A percentile compares a stretch with the other conserved stretches of the same genome.
These are phyloP conservation scores for Nyssa sinensis DNA, from an alignment of 148 eudicot species.

Conservation along the genomic window DNA sequence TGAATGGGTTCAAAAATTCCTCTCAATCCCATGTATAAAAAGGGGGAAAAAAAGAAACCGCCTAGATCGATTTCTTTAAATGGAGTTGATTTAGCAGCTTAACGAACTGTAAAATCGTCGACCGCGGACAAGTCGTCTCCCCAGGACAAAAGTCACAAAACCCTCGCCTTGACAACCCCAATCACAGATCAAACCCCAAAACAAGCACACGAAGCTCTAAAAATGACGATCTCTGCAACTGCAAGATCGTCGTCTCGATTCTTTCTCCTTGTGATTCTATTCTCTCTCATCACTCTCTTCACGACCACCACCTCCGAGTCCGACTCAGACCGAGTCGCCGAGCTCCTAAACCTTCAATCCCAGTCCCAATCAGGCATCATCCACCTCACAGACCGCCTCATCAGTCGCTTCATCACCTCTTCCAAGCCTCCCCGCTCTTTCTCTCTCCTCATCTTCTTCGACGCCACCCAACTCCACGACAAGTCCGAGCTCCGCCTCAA, in stretches of 20 bases:
- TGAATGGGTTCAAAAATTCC: too few relatives aligned
- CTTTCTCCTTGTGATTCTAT: conserved; percentile 20
- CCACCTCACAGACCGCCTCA: conserved; percentile 65
- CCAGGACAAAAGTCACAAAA: not conserved
- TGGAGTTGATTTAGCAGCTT: too few relatives aligned
- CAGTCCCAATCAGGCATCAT: conserved; percentile 43
- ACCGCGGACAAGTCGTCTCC: not conserved
- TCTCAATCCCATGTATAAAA: too few relatives aligned
- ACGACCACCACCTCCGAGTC: not conserved
- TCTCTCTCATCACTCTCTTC: conserved; percentile 19
- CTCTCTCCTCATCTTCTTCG: conserved; percentile 83
- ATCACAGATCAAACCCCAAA: not conserved
- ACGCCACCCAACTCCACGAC: conserved; percentile 71
- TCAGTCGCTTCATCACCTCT: conserved; percentile 56
- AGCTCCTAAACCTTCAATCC: not conserved
- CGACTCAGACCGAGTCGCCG: not conserved
- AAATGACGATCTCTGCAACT: conserved; percentile 32
- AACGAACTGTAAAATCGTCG: too few relatives aligned
- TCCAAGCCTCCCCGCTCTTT: conserved; percentile 58
- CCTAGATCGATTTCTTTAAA: too few relatives aligned
- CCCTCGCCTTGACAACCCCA: not conserved
- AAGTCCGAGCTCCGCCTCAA: conserved; percentile 76
- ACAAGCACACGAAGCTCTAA: not conserved
- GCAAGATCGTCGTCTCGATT: conserved; percentile 2
- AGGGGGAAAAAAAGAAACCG: too few relatives aligned